Evolutionary conservation across 2,329 filamentous ascomycete genomes (phyloP), one percentile per base, ranked within the genome.

Genomic region (Aspergillus sp.): DNA sequence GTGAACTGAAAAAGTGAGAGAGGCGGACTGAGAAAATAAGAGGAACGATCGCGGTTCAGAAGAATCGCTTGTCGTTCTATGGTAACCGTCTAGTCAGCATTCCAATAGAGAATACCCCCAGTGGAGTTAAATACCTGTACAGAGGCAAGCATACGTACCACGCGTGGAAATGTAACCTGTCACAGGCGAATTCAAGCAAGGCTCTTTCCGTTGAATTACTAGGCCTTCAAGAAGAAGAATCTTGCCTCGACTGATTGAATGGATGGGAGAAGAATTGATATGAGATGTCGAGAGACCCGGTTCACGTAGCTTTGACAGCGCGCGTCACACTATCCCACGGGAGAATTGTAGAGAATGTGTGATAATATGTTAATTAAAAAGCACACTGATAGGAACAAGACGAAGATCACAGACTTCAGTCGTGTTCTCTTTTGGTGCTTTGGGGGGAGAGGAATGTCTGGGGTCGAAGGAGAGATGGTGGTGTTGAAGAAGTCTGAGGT

Each of bases 101-200:
- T 68, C 63, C 62, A 50, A 47, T 48, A 53, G 63, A 58, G 56
- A 59, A 52, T 32, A 32, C 30, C 30, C 19, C 30, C 8, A 32
- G 30, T 32, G 30, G 30, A 9, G 5, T 32, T 51, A 57, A 62
- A 64, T 64, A 61, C 60, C 61, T 57, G 49, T 44, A 54, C 44
- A 48, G 51, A 48, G 52, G 26, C 44, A 53, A 44, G 53, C 57
- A 55, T 55, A 65, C 64, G 59, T 65, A 67, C 63, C 63, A 64
- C 60, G 57, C 61, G 64, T 66, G 59, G 57, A 61, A 62, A 62
- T 62, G 56, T 52, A 52, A 48, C 51, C 48, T 55, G 48, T 51
- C 50, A 46, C 48, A 45, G 56, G 48, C 53, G 44, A 42, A 50
- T 41, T 54, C 51, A 46, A 53, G 55, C 52, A 57, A 51, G 44